Evolutionary conservation across 345 rosid genomes (phyloP), one percentile per base, ranked within the genome.

Genomic region (Lenwebbia sp.): DNA sequence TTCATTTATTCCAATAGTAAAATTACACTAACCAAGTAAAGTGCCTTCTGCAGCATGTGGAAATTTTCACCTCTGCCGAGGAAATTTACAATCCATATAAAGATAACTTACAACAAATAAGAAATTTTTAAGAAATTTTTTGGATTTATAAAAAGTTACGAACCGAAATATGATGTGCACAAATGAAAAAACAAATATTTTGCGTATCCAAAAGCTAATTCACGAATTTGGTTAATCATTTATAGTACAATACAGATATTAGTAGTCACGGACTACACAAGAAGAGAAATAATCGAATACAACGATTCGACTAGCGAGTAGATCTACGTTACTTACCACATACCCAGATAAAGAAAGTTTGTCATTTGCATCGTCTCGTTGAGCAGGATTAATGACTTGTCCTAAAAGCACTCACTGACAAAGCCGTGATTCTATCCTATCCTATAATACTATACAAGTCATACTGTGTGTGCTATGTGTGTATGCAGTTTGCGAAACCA

Each of bases 181-280:
- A 15, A 62, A 33, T 62, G 40, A 62, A 62, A 62, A 30, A 30
- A 60, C 28, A 60, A 28, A 60, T 60, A 1, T 28, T 0, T 60
- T 60, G 74, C 10, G 2, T 6, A 1, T 28, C 15, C 21, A 60
- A 28, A 60, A 28, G 28, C 75, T 30, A 62, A 62, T 62, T 14
- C 5, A 13, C 28, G 75, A 28, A 14, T 62, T 62, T 30, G 5
- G 22, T 28, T 0, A 2, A 30, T 62, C 5, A 30, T 62, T 15
- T 30, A 62, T 1, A 15, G 54, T 17, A 14, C 54, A 3, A 9
- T 15, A 28, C 1, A 0, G 0, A 30, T 13, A 62, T 62, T 28
- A 28, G 21, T 9, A 7, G 5, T 14, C 0, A 5, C 2, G 0
- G 0, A 9, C 33, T 33, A 58, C n/a, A 58, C 14, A 58, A 58